Conservation (phyloP, 2,329 filamentous ascomycete genomes). For the Ceratocystis lukuohia region DNA sequence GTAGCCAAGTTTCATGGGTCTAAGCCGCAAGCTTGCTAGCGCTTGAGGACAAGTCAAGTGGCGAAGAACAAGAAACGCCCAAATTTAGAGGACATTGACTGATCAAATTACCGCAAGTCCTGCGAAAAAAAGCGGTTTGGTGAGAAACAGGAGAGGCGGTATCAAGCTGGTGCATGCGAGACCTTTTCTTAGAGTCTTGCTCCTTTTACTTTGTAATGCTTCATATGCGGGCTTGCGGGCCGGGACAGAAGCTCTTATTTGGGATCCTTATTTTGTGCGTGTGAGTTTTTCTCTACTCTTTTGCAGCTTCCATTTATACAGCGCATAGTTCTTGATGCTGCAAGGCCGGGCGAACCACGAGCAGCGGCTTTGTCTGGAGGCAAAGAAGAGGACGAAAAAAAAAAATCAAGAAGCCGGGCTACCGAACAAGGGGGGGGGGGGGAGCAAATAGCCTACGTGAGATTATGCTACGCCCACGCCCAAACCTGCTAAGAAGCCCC, state of each 20-base stretch:
- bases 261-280: too few relatives aligned
- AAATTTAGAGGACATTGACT: background rate
- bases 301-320: too few relatives aligned
- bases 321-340: too few relatives aligned
- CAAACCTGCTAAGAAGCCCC: background rate
- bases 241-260: background rate
- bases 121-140: background rate
- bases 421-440: too few relatives aligned
- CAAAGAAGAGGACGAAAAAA: too few relatives aligned
- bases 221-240: background rate
- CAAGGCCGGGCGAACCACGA: too few relatives aligned
- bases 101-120: constrained; percentile 1
- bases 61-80: background rate
- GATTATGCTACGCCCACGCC: background rate
- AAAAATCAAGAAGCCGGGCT: too few relatives aligned
- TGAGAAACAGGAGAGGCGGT: background rate
- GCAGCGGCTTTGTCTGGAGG: too few relatives aligned
- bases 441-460: background rate
- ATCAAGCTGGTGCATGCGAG: background rate
- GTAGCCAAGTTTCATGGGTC: background rate
- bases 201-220: background rate
- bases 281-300: too few relatives aligned
- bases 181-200: background rate
- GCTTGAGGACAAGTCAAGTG: background rate
- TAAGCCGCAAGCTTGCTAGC: background rate